phyloP scores from a whole-genome alignment of 768 basidiomycete genomes.

The Mycena pura region DNA sequence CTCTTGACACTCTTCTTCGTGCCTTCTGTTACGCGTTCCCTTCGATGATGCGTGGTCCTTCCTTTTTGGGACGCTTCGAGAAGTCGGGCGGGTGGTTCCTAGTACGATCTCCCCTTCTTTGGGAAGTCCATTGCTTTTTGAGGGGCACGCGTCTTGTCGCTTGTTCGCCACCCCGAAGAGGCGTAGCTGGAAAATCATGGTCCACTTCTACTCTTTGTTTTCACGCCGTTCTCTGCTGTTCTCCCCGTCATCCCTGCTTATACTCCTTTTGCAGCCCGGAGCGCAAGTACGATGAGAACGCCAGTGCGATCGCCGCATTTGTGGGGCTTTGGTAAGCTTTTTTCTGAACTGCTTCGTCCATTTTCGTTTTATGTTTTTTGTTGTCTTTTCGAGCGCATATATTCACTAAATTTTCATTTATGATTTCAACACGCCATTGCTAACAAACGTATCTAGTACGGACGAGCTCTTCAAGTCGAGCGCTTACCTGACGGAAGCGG shows the following conservation, averaged over 20 bases:
- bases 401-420: background rate
- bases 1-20: background rate
- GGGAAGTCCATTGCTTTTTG: no score
- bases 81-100: no score
- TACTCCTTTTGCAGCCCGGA: conserved; percentile 50
- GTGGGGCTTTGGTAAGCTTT: conserved; percentile 67
- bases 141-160: no score
- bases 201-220: no score
- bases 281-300: conserved; percentile 65
- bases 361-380: background rate
- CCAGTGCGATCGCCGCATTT: conserved; percentile 73
- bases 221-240: background rate
- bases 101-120: no score
- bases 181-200: no score
- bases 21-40: background rate
- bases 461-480: conserved; percentile 82
- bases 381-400: background rate
- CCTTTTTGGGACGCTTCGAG: no score
- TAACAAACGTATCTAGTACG: conserved; percentile 48
- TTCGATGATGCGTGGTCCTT: background rate
- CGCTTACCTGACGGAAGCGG: conserved; percentile 76
- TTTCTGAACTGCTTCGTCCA: background rate
- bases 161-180: no score
- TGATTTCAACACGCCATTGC: background rate
- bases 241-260: background rate